Base-by-base conservation (phyloP, 1,284 basidiomycete genomes). In the Stereum hirsutum region DNA sequence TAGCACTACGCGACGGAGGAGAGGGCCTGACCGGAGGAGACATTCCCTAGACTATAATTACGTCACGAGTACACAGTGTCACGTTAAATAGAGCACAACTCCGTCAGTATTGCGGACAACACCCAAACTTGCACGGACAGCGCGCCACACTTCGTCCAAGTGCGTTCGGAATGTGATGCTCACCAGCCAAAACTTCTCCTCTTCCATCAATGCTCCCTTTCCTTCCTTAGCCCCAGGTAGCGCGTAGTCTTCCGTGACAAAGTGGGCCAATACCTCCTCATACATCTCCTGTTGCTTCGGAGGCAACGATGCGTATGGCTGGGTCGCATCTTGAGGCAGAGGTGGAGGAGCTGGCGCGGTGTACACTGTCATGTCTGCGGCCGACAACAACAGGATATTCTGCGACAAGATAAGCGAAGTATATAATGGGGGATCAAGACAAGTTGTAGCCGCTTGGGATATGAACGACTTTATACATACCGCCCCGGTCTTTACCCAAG, bases 81-180 rank as follows among this genome's bases (percentile, higher is more conserved):
- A n/a, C n/a, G n/a, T n/a, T n/a, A n/a, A n/a, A n/a, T n/a, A n/a
- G n/a, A 57, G 93, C 94, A 91, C 90, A 94, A 78, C 72, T 94
- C 58, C 94, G 26, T 94, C 91, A 92, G 89, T 71, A 90, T 88
- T 15, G 57, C 87, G 44, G 87, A 93, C 59, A 66, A 66, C 45
- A 90, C 90, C 26, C 89, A 82, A 65, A 77, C 95, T 96, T 63
- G 94, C 92, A 44, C 77, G 95, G 53, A 93, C 93, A 63, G 91
- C 92, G 50, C 44, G 74, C 52, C 14, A 17, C n/a, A 33, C 17
- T 24, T 34, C 19, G 14, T n/a, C 4, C 43, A 33, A 21, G 15
- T 17, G 25, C 30, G 11, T 38, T n/a, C 26, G 17, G 10, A 21
- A 19, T 39, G 19, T 33, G 32, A 27, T 19, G 64, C 74, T 46